Percentiles rank a stretch among this genome's conserved stretches.
Conservation (phyloP, 352 stramenopile species). For the Phytophthora macrochlamydospora region DNA sequence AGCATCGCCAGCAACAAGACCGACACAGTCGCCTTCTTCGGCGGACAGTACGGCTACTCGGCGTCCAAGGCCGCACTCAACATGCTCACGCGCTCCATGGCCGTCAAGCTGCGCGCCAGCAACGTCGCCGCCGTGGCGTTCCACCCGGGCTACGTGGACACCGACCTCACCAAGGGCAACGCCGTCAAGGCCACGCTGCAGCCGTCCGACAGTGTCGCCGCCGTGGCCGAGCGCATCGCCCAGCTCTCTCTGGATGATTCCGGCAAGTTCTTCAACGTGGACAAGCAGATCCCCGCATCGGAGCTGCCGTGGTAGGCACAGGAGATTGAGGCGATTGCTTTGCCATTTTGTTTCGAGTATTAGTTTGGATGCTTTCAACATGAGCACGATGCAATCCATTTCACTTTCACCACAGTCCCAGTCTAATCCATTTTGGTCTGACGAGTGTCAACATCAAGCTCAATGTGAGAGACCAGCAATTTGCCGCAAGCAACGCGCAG, state of each 20-base stretch:
- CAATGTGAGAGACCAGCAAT: too few species aligned
- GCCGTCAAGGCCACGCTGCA: constrained; percentile 18
- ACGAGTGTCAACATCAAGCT: too few species aligned
- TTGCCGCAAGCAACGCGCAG: too few species aligned
- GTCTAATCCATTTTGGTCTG: too few species aligned
- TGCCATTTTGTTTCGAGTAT: too few species aligned
- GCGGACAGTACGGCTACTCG: constrained; percentile 59
- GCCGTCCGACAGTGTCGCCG: constrained; percentile 24
- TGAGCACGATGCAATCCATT: too few species aligned
- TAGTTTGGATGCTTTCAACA: too few species aligned
- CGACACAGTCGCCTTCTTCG: constrained; percentile 6
- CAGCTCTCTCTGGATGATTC: constrained; percentile 27
- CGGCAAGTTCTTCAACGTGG: constrained; percentile 38
- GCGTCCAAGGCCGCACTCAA: constrained; percentile 73
- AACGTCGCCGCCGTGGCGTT: constrained; percentile 39
- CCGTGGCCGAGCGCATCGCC: constrained; percentile 29
- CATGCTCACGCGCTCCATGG: constrained; percentile 51
- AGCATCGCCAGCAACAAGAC: constrained; percentile 47
- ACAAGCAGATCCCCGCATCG: constrained; percentile 9
- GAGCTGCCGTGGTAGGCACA: constrained; percentile 37
- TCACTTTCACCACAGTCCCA: too few species aligned
- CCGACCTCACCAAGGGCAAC: constrained; percentile 35
- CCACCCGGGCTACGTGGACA: constrained; percentile 45
- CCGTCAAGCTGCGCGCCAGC: constrained; percentile 37
- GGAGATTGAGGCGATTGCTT: neutral